phyloP scores from a whole-genome alignment of 768 basidiomycete species.

The Dacryopinax primogenitus region DNA sequence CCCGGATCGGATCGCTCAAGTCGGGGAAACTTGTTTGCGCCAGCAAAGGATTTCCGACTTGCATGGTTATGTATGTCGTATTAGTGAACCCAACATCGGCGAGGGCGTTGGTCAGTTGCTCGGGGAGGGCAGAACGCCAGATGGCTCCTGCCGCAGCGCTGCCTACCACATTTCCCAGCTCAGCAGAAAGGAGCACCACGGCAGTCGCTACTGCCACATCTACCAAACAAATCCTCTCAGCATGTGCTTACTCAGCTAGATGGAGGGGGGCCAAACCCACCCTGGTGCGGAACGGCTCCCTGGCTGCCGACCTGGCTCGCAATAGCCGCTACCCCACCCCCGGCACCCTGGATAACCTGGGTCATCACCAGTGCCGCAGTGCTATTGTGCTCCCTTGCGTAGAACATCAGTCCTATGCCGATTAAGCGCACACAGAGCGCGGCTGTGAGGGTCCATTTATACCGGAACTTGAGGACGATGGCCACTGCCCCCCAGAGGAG shows the following conservation, averaged over 20 bases:
- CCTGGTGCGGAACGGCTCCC: conserved; percentile 45
- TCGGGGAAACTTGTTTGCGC: conserved; percentile 20
- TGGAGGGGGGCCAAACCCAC: conserved; percentile 1
- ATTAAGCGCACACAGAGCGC: conserved; percentile 3
- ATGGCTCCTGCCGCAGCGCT: conserved; percentile 56
- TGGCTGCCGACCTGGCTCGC: conserved; percentile 49
- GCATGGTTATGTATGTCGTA: conserved; percentile 39
- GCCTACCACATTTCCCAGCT: conserved; percentile 55
- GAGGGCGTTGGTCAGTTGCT: conserved; percentile 33
- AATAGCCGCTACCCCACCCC: conserved; percentile 56
- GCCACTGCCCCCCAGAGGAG: conserved; percentile 41
- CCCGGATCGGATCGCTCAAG: conserved; percentile 44
- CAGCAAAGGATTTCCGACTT: conserved; percentile 17
- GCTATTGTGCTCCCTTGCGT: conserved; percentile 48
- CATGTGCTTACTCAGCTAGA: conserved; percentile 13
- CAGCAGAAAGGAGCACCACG: conserved; percentile 51
- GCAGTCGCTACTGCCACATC: conserved; percentile 60
- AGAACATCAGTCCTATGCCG: conserved; percentile 58
- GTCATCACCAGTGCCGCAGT: conserved; percentile 41
- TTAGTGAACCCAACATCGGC: conserved; percentile 42
- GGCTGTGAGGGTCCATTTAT: conserved; percentile 34
- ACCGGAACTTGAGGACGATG: conserved; percentile 42
- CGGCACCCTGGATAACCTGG: conserved; percentile 61
- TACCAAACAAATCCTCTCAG: conserved; percentile 16
- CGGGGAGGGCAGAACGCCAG: conserved; percentile 57